Base-by-base conservation (phyloP, 257 asterid species). In the Mentha longifolia region DNA sequence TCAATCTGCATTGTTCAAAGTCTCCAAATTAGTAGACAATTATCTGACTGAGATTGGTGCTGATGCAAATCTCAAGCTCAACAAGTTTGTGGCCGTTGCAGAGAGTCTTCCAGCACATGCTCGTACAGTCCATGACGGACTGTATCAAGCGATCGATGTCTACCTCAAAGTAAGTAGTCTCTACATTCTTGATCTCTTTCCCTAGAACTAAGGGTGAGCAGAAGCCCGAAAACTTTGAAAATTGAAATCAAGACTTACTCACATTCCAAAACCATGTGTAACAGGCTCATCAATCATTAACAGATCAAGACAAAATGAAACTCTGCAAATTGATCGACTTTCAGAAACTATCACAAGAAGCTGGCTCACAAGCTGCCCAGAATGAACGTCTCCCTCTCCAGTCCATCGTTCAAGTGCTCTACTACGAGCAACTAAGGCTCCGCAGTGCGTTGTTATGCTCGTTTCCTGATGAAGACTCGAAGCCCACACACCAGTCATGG, bases 361-460 rank as follows among this genome's bases (percentile, higher is more conserved):
- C 96, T 0, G 97, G 98, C 1, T 86, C 99, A 2, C 99, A 95
- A 5, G 99, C 99, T 28, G 98, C 99, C 13, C 95, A 89, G 82
- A 95, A 95, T 58, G 99, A 95, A 51, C 94, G 97, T 63, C 98
- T 95, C 51, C 95, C 99, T 15, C 89, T 92, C 76, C 99, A 92
- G 60, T 92, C 99, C 6, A 85, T 92, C 20, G 98, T 95, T 14
- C 99, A 95, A 74, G 99, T 95, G 37, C 97, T 95, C 61, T 95
- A 95, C 59, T 85, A 79, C 43, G 99, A 95, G 86, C 99, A 95
- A 78, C 33, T 92, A 82, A 83, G 96, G 68, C 94, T 95, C 10
- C 85, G 99, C 0, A 89, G 78, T 33, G 79, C 99, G 65, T 73
- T 92, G n/a, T 83, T 76, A 12, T 81, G 89, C 79, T 84, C 99